Evolutionary conservation across 352 stramenopile species (phyloP), one percentile per base, ranked within the genome.

Genomic region (Phytophthora rubi): DNA sequence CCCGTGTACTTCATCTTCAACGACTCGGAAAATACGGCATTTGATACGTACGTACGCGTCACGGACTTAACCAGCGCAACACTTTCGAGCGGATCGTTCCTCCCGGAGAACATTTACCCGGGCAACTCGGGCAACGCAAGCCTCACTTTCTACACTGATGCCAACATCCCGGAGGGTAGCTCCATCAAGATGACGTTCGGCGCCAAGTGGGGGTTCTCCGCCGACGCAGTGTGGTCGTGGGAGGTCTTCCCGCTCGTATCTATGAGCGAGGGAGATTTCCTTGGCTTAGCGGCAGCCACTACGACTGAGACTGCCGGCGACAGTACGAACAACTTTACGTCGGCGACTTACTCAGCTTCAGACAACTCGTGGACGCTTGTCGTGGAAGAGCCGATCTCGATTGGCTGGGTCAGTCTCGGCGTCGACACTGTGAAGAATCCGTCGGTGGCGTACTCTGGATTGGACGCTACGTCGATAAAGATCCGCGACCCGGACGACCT

Each of bases 41-140:
- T 91, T 67, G 81, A 80, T 69, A 85, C 83, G 26, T 95, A 92
- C 65, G 81, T 90, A 37, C 80, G 81, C 12, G 65, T 91, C 1
- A 81, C 68, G 1, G 75, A 83, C 21, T 51, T 95, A 5, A 69
- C 71, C 0, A 61, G 68, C 13, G 83, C 83, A 1, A 70, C 65
- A 6, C 65, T 95, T 5, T 90, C 81, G 4, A 95, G 88, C 26
- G 82, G 85, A 4, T 88, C 86, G 8, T 95, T 95, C 59, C 65
- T 93, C 1, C 88, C 88, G 6, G 85, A 95, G 57, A 95, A 94
- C 52, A 92, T 94, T 48, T 95, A 93, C 55, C 88, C 88, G 4
- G 88, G 88, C 21, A 95, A 94, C 64, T 79, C 83, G 10, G 88
- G 88, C 18, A 94, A 91, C 53, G 88, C 86, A 6, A 92, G 71